Evolutionary conservation across 345 rosid genomes (phyloP).

Genomic region (Brassica incana): DNA sequence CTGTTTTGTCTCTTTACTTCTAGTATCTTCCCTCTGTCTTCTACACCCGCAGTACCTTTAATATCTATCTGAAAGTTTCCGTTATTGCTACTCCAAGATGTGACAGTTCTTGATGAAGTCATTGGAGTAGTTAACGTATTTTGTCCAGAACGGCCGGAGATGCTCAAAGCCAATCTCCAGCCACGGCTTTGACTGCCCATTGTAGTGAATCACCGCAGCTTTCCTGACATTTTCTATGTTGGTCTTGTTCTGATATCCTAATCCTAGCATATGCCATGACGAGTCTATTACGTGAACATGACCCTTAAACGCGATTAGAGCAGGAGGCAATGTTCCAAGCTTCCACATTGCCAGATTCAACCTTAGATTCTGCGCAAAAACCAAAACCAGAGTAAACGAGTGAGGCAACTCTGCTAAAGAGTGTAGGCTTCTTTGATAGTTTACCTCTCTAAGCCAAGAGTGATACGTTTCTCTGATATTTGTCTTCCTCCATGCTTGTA

Average conservation of each 20-base stretch:
- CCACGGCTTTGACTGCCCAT: constrained; percentile 99
- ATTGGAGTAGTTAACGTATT: constrained; percentile 80
- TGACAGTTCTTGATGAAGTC: constrained; percentile 93
- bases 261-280: constrained; percentile 95
- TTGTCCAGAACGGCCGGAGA: constrained; percentile 97
- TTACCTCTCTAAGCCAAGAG: constrained; percentile 94
- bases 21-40: constrained; percentile 36
- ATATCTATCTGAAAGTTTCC: constrained; percentile 17
- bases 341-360: constrained; percentile 95
- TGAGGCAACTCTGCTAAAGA: background rate
- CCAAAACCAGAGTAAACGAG: constrained; percentile 2
- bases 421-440: background rate
- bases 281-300: constrained; percentile 81
- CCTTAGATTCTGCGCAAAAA: constrained; percentile 66
- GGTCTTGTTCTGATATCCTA: constrained; percentile 90
- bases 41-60: constrained; percentile 32
- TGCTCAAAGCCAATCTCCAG: constrained; percentile 92
- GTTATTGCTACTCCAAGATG: constrained; percentile 70
- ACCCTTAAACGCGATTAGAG: constrained; percentile 89
- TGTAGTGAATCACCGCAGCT: constrained; percentile 95
- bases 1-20: constrained; percentile 30
- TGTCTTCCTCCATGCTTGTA: constrained; percentile 82
- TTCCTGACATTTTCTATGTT: constrained; percentile 56
- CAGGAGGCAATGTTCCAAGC: constrained; percentile 97
- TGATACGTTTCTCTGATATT: constrained; percentile 86